Conservation (phyloP, 768 basidiomycete species). For the Psilocybe subaeruginosa region DNA sequence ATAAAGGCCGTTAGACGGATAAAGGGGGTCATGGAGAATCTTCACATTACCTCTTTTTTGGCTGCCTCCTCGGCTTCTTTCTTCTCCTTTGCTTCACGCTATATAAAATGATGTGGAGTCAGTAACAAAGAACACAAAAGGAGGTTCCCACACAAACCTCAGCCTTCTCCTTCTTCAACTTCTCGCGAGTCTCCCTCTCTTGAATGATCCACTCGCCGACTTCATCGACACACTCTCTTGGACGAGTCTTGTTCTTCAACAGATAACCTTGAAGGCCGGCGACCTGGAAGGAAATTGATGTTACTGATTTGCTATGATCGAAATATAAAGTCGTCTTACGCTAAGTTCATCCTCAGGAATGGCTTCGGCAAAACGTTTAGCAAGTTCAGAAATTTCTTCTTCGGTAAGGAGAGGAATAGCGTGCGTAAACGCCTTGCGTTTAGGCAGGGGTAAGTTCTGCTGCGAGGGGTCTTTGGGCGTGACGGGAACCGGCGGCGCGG, state of each 20-base stretch:
- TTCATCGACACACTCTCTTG: conserved; percentile 82
- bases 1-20: not conserved
- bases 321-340: conserved; percentile 44
- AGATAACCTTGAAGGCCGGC: conserved; percentile 86
- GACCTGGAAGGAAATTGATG: conserved; percentile 47
- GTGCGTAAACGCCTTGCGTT: conserved; percentile 61
- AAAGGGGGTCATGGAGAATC: not conserved
- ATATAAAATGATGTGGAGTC: conserved; percentile 21
- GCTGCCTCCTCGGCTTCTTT: conserved; percentile 69
- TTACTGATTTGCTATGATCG: conserved; percentile 3
- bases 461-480: conserved; percentile 53
- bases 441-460: conserved; percentile 67
- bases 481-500: conserved; percentile 19
- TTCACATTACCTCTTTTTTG: conserved; percentile 55
- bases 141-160: conserved; percentile 39
- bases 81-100: conserved; percentile 85
- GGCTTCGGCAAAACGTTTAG: conserved; percentile 79
- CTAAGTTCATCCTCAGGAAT: conserved; percentile 90
- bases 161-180: conserved; percentile 79
- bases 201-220: conserved; percentile 76
- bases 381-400: conserved; percentile 74
- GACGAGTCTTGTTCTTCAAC: conserved; percentile 89
- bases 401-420: conserved; percentile 73
- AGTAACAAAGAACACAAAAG: conserved; percentile 3
- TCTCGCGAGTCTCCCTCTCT: conserved; percentile 84